phyloP scores from a whole-genome alignment of 306 rosid species.

The Quercus cerris region DNA sequence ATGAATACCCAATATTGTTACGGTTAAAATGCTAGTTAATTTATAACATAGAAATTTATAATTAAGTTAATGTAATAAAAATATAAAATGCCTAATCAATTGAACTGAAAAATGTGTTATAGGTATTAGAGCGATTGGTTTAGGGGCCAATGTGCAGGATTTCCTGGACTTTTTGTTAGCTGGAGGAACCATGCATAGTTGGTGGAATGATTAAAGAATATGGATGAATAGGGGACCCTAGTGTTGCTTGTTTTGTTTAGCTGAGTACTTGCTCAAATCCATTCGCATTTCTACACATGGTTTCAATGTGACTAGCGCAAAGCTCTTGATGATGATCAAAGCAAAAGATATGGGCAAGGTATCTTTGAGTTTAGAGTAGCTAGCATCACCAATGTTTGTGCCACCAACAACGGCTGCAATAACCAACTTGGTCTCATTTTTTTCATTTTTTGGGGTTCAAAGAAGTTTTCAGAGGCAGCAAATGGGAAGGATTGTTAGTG shows the following conservation, averaged over 20 bases:
- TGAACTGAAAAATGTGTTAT: neutral
- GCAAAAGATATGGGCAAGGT: conserved; percentile 32
- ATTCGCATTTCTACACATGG: conserved; percentile 19
- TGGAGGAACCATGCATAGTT: conserved; percentile 24
- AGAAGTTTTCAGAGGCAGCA: neutral
- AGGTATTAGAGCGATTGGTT: conserved; percentile 34
- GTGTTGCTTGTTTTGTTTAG: conserved; percentile 17
- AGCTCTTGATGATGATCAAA: conserved; percentile 28
- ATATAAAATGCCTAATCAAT: too few species aligned
- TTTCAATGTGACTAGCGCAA: conserved; percentile 43
- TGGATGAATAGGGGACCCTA: conserved; percentile 38
- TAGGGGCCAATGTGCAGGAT: conserved; percentile 36
- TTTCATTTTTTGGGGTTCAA: neutral
- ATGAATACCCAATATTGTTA: too few species aligned
- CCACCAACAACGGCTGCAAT: conserved; percentile 26
- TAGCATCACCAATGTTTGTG: conserved; percentile 32
- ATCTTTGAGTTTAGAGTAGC: conserved; percentile 33
- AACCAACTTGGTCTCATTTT: conserved; percentile 20
- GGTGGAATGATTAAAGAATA: conserved; percentile 51
- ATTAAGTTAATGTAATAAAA: too few species aligned
- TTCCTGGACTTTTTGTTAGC: conserved; percentile 16
- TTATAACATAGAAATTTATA: too few species aligned
- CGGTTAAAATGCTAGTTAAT: too few species aligned
- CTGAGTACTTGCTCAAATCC: conserved; percentile 19
- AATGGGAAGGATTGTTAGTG: conserved; percentile 6